Conservation (phyloP, 805 yeast species). For the Pichia sporocuriosa region DNA sequence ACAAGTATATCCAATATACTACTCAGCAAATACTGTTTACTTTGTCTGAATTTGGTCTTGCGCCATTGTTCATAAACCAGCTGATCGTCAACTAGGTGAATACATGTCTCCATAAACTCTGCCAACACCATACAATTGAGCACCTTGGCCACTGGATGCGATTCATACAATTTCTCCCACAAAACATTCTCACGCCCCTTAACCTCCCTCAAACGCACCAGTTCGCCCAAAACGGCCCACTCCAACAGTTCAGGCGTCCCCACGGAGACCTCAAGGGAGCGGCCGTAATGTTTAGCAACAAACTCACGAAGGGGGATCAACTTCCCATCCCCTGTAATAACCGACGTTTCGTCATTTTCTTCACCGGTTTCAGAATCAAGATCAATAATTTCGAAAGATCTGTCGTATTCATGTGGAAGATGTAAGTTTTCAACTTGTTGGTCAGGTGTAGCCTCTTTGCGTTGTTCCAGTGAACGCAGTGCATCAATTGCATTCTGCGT, state of each 20-base stretch:
- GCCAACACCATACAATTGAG: not conserved
- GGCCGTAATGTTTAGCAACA: too few species aligned
- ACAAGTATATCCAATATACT: conserved; percentile 13
- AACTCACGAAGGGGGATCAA: not conserved
- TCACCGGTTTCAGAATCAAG: too few species aligned
- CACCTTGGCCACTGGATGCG: not conserved
- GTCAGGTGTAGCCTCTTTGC: not conserved
- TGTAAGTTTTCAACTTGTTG: not conserved
- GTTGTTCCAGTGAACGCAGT: not conserved
- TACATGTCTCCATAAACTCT: not conserved
- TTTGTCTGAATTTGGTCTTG: not conserved
- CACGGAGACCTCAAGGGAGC: not conserved
- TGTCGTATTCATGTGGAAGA: not conserved
- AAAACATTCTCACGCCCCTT: too few species aligned
- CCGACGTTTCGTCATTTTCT: not conserved
- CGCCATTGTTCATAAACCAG: not conserved
- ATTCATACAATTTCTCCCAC: not conserved
- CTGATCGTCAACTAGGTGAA: not conserved
- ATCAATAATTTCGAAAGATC: not conserved
- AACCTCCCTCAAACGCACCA: too few species aligned
- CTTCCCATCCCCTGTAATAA: not conserved
- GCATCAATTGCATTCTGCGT: conserved; percentile 6
- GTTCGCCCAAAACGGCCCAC: not conserved
- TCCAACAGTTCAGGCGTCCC: not conserved
- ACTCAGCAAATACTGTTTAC: conserved; percentile 12